Evolutionary conservation across 345 rosid species (phyloP).

Genomic region (Passiflora organensis): DNA sequence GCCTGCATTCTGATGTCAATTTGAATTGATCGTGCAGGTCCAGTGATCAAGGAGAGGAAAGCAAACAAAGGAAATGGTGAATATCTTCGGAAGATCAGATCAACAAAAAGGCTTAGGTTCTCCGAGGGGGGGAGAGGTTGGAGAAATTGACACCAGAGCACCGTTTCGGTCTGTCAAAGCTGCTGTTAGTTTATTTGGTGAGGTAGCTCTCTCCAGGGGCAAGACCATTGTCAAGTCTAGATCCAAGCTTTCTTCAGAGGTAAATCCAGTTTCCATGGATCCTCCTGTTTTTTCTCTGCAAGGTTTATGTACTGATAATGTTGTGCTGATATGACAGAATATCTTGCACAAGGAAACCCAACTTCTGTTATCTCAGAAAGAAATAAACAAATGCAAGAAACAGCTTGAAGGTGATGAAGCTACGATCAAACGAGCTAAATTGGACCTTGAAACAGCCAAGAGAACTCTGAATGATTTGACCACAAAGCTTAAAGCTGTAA

Average conservation of each 20-base stretch:
- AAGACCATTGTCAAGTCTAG: slow-evolving; percentile 17
- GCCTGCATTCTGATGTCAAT: too few species aligned
- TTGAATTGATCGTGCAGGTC: not conserved
- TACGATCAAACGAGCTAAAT: slow-evolving; percentile 36
- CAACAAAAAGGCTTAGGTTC: slow-evolving; percentile 28
- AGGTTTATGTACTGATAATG: too few species aligned
- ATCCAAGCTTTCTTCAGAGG: slow-evolving; percentile 35
- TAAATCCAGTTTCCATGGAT: too few species aligned
- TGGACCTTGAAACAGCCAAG: slow-evolving; percentile 53
- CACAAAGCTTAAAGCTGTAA: slow-evolving; percentile 32
- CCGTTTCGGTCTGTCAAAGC: slow-evolving; percentile 94
- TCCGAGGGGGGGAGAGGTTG: slow-evolving; percentile 62
- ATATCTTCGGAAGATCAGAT: slow-evolving; percentile 26
- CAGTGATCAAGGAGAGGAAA: not conserved
- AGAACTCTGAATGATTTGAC: slow-evolving; percentile 38
- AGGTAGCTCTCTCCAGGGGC: slow-evolving; percentile 44
- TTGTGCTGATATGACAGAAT: too few species aligned
- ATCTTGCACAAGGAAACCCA: slow-evolving; percentile 56
- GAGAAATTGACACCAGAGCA: slow-evolving; percentile 92
- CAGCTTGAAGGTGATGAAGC: slow-evolving; percentile 38
- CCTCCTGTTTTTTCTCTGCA: too few species aligned
- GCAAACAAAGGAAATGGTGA: slow-evolving; percentile 40
- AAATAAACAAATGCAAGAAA: slow-evolving; percentile 36
- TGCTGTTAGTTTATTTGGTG: slow-evolving; percentile 80
- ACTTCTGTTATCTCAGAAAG: slow-evolving; percentile 44